phyloP scores from a whole-genome alignment of 2,329 filamentous ascomycete genomes.

The Exophiala sideris region DNA sequence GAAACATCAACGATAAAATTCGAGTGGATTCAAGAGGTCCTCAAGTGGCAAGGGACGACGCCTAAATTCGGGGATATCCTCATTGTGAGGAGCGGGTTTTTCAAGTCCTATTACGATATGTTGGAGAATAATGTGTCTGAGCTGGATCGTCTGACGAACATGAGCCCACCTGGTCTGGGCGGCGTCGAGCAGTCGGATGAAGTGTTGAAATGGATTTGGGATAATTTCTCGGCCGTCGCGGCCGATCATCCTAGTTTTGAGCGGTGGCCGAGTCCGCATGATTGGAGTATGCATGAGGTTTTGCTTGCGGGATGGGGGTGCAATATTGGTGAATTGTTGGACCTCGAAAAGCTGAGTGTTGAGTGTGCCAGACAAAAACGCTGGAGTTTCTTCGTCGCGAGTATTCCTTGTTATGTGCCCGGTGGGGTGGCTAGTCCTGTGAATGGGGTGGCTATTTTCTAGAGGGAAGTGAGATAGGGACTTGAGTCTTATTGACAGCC shows the following conservation, averaged over 20 bases:
- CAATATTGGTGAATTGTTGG: constrained; percentile 33
- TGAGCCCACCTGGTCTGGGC: constrained; percentile 21
- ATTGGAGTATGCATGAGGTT: constrained; percentile 30
- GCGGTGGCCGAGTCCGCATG: constrained; percentile 25
- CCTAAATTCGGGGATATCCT: constrained; percentile 31
- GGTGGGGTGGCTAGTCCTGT: constrained; percentile 30
- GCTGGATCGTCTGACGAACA: constrained; percentile 20
- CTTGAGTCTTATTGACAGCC: no score
- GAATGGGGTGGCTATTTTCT: constrained; percentile 30
- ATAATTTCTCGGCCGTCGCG: constrained; percentile 36
- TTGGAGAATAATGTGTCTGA: constrained; percentile 20
- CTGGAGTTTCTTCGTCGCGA: constrained; percentile 50
- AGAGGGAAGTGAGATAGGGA: background rate
- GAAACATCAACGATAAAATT: constrained; percentile 34
- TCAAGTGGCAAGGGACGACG: constrained; percentile 26
- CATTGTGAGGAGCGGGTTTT: constrained; percentile 32
- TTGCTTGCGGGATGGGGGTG: constrained; percentile 33
- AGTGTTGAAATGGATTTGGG: constrained; percentile 36
- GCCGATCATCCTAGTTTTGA: constrained; percentile 36
- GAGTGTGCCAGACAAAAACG: constrained; percentile 37
- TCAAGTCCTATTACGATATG: constrained; percentile 25
- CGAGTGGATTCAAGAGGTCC: constrained; percentile 27
- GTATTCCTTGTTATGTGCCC: constrained; percentile 30
- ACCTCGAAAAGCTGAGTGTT: constrained; percentile 41
- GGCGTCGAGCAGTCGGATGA: constrained; percentile 36